These are phyloP conservation scores for Mortierella sp. DNA, from an alignment of 371 early-diverging fungal genomes.

Conservation along the genomic window DNA sequence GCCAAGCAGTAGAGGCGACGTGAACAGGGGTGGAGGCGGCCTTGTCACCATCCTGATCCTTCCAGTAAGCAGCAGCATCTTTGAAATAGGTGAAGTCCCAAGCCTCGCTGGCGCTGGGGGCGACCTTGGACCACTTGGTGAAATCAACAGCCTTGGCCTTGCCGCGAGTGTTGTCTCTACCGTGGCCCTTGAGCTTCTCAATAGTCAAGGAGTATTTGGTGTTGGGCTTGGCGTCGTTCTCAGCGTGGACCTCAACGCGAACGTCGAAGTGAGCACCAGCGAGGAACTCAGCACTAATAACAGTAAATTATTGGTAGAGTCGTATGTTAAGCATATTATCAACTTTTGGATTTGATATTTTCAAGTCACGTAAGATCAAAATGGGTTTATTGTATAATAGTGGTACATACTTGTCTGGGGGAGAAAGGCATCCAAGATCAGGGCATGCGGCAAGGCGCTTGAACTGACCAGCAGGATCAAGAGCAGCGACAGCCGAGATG, in stretches of 20 bases:
- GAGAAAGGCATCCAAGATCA: slow-evolving; percentile 66
- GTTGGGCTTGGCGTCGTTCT: slow-evolving; percentile 60
- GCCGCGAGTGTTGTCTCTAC: slow-evolving; percentile 47
- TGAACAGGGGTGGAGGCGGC: slow-evolving; percentile 58
- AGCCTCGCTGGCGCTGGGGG: slow-evolving; percentile 57
- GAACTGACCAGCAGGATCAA: slow-evolving; percentile 68
- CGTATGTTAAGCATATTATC: neutral
- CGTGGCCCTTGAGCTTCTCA: slow-evolving; percentile 48
- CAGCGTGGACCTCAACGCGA: slow-evolving; percentile 71
- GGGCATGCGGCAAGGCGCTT: slow-evolving; percentile 71
- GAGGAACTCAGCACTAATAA: slow-evolving; percentile 66
- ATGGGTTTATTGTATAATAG: neutral
- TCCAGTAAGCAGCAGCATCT: slow-evolving; percentile 65
- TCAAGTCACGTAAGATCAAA: neutral
- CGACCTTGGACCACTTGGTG: slow-evolving; percentile 59
- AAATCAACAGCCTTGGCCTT: slow-evolving; percentile 57
- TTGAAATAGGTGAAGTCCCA: slow-evolving; percentile 70
- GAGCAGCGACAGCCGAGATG: slow-evolving; percentile 49
- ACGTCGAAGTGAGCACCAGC: slow-evolving; percentile 70
- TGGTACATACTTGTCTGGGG: slow-evolving; percentile 64
- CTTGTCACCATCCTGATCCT: slow-evolving; percentile 56
- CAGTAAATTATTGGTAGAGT: neutral
- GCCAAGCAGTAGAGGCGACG: slow-evolving; percentile 71
- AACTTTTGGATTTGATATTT: too few relatives aligned
- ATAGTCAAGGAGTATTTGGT: slow-evolving; percentile 63